These are phyloP conservation scores for Ophiostoma ips DNA, from an alignment of 2,329 filamentous ascomycete genomes.

Conservation along the genomic window DNA sequence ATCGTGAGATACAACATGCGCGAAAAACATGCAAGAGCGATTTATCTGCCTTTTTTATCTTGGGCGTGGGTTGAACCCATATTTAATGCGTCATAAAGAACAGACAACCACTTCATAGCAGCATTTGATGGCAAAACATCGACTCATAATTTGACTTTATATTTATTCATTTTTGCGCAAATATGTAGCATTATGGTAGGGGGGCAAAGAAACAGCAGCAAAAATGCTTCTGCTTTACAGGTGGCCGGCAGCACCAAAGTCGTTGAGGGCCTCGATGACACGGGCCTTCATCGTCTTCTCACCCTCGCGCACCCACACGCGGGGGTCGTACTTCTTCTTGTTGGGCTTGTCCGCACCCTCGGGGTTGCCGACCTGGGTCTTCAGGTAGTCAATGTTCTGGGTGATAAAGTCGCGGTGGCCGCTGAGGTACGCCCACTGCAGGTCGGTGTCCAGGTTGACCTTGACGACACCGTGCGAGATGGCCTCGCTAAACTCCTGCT, in stretches of 20 bases:
- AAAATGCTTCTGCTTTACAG: constrained; percentile 38
- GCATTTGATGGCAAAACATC: too few relatives aligned
- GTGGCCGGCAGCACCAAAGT: constrained; percentile 79
- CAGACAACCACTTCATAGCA: too few relatives aligned
- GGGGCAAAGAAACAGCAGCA: neutral
- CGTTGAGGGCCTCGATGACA: constrained; percentile 65
- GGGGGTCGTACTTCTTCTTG: constrained; percentile 88
- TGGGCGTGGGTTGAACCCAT: too few relatives aligned
- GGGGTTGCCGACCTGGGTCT: constrained; percentile 80
- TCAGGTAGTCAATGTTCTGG: constrained; percentile 90
- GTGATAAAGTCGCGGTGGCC: constrained; percentile 92
- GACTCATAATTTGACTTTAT: too few relatives aligned
- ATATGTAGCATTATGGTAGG: neutral
- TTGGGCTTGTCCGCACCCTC: constrained; percentile 92
- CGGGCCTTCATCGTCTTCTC: constrained; percentile 92
- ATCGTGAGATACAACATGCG: too few relatives aligned
- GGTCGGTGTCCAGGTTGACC: constrained; percentile 97
- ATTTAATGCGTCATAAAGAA: too few relatives aligned
- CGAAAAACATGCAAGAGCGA: too few relatives aligned
- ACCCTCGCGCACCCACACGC: constrained; percentile 68
- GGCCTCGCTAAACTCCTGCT: constrained; percentile 79
- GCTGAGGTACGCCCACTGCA: constrained; percentile 85
- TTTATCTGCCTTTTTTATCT: too few relatives aligned
- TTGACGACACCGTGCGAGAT: constrained; percentile 94
- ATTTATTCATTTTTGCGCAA: neutral